Percentiles rank a stretch among this genome's conserved stretches.
phyloP scores from a whole-genome alignment of 2,329 filamentous ascomycete species.

The Cordyceps farinosa region DNA sequence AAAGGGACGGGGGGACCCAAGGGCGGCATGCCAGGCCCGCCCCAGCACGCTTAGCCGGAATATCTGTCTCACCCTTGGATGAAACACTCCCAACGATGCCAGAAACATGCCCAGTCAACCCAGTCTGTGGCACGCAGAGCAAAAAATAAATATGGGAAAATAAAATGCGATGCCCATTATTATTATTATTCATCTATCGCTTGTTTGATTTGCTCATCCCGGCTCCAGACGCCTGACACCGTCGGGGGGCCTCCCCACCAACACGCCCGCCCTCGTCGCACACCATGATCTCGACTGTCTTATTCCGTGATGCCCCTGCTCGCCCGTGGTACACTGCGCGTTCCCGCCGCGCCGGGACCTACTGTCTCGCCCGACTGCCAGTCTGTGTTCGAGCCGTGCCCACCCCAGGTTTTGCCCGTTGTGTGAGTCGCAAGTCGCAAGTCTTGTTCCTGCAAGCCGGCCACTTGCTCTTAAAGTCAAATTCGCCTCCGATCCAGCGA shows the following conservation, averaged over 20 bases:
- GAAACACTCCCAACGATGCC: conserved; percentile 31
- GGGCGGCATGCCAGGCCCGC: conserved; percentile 14
- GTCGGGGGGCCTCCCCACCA: neutral
- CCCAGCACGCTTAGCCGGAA: conserved; percentile 19
- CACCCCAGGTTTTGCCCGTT: conserved; percentile 9
- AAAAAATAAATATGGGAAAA: neutral
- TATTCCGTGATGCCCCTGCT: conserved; percentile 12
- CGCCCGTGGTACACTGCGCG: conserved; percentile 1
- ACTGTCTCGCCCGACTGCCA: neutral
- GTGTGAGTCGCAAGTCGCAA: conserved; percentile 6
- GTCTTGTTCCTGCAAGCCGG: neutral
- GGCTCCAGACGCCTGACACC: conserved; percentile 10
- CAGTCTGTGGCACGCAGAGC: neutral
- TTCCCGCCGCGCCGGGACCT: conserved; percentile 5
- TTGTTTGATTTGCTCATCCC: neutral
- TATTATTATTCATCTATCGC: conserved; percentile 1
- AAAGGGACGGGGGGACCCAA: neutral
- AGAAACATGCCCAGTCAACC: conserved; percentile 23
- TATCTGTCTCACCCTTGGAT: conserved; percentile 32
- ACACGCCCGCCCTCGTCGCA: neutral
- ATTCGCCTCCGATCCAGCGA: conserved; percentile 12
- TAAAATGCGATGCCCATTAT: neutral
- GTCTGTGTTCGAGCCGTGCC: neutral
- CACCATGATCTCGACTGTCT: conserved; percentile 11
- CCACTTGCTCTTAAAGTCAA: conserved; percentile 9